phyloP scores from a whole-genome alignment of 768 basidiomycete genomes.

The Clitopilus passeckerianus region DNA sequence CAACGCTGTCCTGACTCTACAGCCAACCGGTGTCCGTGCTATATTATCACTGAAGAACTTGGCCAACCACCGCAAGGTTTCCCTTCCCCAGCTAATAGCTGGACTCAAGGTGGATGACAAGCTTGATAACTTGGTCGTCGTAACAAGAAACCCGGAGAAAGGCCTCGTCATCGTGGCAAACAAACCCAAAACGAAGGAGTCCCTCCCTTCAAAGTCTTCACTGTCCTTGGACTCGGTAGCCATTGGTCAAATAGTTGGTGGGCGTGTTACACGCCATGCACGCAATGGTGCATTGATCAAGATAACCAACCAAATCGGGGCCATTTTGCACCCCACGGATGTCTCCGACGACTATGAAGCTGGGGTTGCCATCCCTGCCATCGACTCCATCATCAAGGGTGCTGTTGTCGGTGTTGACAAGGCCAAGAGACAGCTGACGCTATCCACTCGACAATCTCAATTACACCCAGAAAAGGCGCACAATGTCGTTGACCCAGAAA shows the following conservation, averaged over 20 bases:
- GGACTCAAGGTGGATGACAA: constrained; percentile 64
- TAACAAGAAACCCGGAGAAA: constrained; percentile 82
- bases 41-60: constrained; percentile 85
- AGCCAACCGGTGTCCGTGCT: constrained; percentile 66
- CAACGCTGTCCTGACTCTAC: constrained; percentile 70
- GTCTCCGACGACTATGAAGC: constrained; percentile 72
- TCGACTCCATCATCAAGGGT: constrained; percentile 67
- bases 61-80: constrained; percentile 70
- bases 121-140: constrained; percentile 78
- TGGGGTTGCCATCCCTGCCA: constrained; percentile 48
- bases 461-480: constrained; percentile 46
- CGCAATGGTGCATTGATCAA: constrained; percentile 76
- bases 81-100: constrained; percentile 59
- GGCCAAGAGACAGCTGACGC: constrained; percentile 59
- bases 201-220: constrained; percentile 37
- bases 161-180: constrained; percentile 82
- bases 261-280: constrained; percentile 72
- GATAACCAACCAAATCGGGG: constrained; percentile 64
- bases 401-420: constrained; percentile 67
- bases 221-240: constrained; percentile 63
- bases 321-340: constrained; percentile 80
- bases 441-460: constrained; percentile 78
- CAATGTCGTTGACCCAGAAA: constrained; percentile 62
- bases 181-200: constrained; percentile 53
- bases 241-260: constrained; percentile 73